phyloP scores from a whole-genome alignment of 78 protist genomes.

The Dictyostelium firmibasis region DNA sequence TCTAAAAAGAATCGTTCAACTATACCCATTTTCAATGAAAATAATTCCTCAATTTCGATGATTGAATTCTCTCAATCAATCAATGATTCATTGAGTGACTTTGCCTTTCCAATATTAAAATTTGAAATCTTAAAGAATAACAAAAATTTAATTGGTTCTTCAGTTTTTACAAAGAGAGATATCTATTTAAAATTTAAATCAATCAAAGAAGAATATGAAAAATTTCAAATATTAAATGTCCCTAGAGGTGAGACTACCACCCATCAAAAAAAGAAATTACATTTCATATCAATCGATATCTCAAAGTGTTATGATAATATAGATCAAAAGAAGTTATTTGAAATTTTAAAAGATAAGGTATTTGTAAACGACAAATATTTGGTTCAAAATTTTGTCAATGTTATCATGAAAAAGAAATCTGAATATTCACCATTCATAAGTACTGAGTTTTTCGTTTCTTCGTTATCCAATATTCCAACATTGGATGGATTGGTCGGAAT shows the following conservation, averaged over 20 bases:
- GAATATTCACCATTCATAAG: neutral
- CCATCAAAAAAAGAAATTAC: neutral
- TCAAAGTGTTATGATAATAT: constrained; percentile 23
- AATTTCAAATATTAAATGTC: neutral
- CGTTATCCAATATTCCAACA: neutral
- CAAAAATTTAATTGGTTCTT: neutral
- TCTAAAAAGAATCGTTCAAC: neutral
- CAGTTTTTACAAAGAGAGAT: neutral
- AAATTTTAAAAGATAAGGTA: neutral
- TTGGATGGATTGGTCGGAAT: neutral
- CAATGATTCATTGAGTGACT: neutral
- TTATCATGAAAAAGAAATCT: neutral
- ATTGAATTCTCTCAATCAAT: neutral
- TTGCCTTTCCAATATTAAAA: constrained; percentile 20
- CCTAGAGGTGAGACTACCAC: too few relatives aligned
- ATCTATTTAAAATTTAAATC: neutral
- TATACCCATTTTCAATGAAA: neutral
- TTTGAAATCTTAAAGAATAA: neutral
- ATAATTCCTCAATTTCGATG: neutral
- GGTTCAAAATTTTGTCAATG: neutral
- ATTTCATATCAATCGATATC: neutral
- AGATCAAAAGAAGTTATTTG: neutral
- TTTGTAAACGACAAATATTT: neutral
- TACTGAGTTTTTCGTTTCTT: neutral
- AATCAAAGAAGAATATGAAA: neutral